phyloP scores from a whole-genome alignment of 2,329 filamentous ascomycete genomes.

The Colletotrichum lupini region DNA sequence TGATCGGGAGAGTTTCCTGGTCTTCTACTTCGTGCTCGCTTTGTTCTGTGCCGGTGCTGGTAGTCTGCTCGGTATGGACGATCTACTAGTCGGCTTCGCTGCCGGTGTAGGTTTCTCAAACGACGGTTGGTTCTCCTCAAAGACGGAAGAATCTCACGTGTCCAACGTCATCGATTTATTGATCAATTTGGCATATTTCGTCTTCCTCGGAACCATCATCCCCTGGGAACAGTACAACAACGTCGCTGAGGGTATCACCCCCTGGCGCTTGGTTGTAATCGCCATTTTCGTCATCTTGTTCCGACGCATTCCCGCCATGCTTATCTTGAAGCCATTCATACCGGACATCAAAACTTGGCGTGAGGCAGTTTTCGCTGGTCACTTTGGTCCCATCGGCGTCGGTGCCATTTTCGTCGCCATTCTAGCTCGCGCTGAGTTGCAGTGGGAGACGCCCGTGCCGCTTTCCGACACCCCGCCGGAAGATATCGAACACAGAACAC shows the following conservation, averaged over 20 bases:
- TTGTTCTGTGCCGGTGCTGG: constrained; percentile 96
- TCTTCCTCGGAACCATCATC: constrained; percentile 97
- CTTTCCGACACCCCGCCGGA: constrained; percentile 69
- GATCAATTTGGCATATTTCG: constrained; percentile 97
- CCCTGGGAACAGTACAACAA: constrained; percentile 94
- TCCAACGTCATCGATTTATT: constrained; percentile 99
- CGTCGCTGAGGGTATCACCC: constrained; percentile 76
- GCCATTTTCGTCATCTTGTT: constrained; percentile 95
- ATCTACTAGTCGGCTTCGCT: constrained; percentile 93
- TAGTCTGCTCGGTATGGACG: constrained; percentile 90
- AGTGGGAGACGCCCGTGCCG: constrained; percentile 80
- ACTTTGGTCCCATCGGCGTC: constrained; percentile 97
- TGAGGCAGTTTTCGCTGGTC: constrained; percentile 94
- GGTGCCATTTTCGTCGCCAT: constrained; percentile 97
- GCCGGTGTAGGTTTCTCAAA: constrained; percentile 99
- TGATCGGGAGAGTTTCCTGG: constrained; percentile 95
- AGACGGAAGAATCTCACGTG: constrained; percentile 98
- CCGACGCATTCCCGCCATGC: constrained; percentile 94
- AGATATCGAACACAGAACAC: constrained; percentile 68
- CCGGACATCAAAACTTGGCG: constrained; percentile 98
- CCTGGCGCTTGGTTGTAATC: constrained; percentile 94
- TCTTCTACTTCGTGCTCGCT: constrained; percentile 97
- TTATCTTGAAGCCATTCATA: constrained; percentile 89
- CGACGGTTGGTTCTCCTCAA: constrained; percentile 98
- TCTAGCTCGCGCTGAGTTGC: constrained; percentile 89